Conservation (phyloP, 83 land plant species). For the Larix sibirica region DNA sequence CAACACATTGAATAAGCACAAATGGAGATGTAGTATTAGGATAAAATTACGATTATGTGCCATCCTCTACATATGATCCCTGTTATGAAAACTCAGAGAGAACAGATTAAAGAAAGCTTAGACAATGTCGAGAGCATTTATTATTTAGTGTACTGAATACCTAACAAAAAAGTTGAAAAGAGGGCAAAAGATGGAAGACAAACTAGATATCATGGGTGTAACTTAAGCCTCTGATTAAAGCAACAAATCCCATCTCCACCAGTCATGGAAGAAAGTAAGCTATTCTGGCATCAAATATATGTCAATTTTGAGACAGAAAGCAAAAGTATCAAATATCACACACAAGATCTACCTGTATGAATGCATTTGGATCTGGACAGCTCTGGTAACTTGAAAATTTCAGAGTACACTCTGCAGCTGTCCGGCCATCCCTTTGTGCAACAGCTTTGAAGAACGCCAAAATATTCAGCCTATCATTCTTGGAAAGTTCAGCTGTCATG, state of each 20-base stretch:
- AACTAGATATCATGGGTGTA: neutral
- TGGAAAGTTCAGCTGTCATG: constrained; percentile 97
- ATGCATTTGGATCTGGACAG: constrained; percentile 91
- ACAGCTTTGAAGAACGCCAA: constrained; percentile 94
- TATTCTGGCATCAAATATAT: no score
- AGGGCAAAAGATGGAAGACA: neutral
- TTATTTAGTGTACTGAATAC: no score
- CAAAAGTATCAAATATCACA: neutral
- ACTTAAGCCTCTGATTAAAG: neutral
- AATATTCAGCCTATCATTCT: constrained; percentile 73
- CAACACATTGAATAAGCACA: no score
- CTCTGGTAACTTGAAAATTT: constrained; percentile 82
- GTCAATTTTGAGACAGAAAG: no score
- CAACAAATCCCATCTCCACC: neutral
- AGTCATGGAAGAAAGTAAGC: no score
- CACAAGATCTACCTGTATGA: constrained; percentile 60
- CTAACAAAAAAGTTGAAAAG: no score
- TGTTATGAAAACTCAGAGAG: no score
- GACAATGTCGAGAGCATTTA: no score
- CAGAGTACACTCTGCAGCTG: constrained; percentile 87
- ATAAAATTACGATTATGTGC: no score
- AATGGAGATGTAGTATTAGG: no score
- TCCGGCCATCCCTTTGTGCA: constrained; percentile 85
- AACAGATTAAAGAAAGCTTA: no score
- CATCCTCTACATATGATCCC: no score